phyloP scores from a whole-genome alignment of 257 asterid species.

The Petunia secreta region DNA sequence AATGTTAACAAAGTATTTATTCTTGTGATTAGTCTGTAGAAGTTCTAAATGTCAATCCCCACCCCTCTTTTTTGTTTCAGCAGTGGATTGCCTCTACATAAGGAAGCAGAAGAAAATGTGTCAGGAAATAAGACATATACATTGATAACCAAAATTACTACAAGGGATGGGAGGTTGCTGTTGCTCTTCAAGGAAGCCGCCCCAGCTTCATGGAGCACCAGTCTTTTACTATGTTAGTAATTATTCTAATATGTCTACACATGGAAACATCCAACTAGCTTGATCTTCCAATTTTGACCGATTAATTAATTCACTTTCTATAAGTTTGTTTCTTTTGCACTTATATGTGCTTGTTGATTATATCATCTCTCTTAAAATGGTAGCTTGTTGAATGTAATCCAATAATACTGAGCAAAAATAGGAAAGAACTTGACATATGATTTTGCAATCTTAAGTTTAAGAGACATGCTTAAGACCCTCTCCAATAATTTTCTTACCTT shows the following conservation, averaged over 20 bases:
- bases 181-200: constrained; percentile 74
- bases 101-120: neutral
- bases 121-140: constrained; percentile 7
- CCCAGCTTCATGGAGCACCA: constrained; percentile 70
- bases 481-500: neutral
- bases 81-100: constrained; percentile 3
- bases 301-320: neutral
- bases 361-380: constrained; percentile 4
- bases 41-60: neutral
- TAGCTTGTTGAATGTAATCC: neutral
- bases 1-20: constrained; percentile 3
- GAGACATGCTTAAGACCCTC: neutral
- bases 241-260: constrained; percentile 18
- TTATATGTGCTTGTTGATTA: neutral
- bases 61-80: neutral
- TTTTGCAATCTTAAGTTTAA: neutral
- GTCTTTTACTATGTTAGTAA: constrained; percentile 71
- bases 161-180: constrained; percentile 80
- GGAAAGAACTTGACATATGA: neutral
- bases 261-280: constrained; percentile 10
- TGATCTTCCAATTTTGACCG: neutral
- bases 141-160: neutral
- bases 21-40: neutral
- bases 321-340: neutral
- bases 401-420: no score